A percentile compares a stretch with the other conserved stretches of the same genome.
Evolutionary conservation across 2,329 filamentous ascomycete species (phyloP).

Genomic region (Penicillium sp.): DNA sequence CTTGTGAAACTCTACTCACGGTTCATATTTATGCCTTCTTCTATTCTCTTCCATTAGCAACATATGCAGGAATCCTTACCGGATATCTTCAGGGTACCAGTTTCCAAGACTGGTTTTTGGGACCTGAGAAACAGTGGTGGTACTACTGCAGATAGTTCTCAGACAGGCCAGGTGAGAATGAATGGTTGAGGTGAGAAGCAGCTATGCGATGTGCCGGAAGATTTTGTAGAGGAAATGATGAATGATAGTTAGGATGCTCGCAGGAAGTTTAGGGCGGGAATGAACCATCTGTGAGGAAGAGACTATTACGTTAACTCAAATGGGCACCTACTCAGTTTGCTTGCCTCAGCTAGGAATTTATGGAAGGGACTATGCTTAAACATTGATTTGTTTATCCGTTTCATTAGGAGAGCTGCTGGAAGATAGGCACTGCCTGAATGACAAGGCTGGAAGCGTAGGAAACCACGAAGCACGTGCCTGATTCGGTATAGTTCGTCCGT

Average conservation of each 20-base stretch:
- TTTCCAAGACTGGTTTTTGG: slow-evolving; percentile 3
- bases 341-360: not conserved
- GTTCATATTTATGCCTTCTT: not conserved
- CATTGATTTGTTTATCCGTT: not conserved
- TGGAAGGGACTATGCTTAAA: not conserved
- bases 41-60: not conserved
- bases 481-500: not conserved
- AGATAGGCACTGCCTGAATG: not conserved
- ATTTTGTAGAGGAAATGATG: not conserved
- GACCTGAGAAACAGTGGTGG: slow-evolving; percentile 2
- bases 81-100: not conserved
- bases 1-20: not conserved
- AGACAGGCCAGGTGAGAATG: slow-evolving; percentile 1
- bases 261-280: not conserved
- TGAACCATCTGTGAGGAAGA: not conserved
- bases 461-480: not conserved
- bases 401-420: too few relatives aligned
- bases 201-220: slow-evolving; percentile 4
- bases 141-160: not conserved
- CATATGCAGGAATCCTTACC: not conserved
- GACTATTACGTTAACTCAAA: not conserved
- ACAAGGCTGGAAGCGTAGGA: not conserved
- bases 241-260: slow-evolving; percentile 4
- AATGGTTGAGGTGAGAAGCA: not conserved
- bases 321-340: not conserved